Conservation (phyloP, 306 rosid species). For the Glycine latifolia region DNA sequence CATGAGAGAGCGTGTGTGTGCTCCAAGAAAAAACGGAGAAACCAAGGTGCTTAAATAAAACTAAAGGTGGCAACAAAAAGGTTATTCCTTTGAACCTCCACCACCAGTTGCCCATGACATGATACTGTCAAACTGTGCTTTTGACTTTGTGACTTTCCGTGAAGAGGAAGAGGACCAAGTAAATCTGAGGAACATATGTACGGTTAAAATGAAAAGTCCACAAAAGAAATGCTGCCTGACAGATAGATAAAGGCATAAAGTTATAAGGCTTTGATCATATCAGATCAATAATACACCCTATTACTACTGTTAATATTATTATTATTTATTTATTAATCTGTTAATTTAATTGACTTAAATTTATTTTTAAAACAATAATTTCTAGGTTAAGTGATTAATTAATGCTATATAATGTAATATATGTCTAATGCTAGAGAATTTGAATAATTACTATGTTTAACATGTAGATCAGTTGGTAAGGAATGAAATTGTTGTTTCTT, state of each 20-base stretch:
- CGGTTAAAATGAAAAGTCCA: not conserved
- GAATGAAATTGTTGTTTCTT: too few relatives aligned
- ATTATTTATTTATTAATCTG: too few relatives aligned
- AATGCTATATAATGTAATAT: too few relatives aligned
- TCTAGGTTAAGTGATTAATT: too few relatives aligned
- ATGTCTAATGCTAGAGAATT: too few relatives aligned
- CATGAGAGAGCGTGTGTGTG: constrained; percentile 34
- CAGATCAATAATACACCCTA: not conserved
- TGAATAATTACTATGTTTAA: too few relatives aligned
- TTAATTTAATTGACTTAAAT: too few relatives aligned
- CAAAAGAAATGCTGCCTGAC: too few relatives aligned
- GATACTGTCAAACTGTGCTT: not conserved
- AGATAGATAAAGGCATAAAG: not conserved
- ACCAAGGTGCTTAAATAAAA: constrained; percentile 54
- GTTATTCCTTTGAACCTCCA: constrained; percentile 12
- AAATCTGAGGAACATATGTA: not conserved
- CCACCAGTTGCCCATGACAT: constrained; percentile 35
- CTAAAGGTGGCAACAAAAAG: not conserved
- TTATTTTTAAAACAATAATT: too few relatives aligned
- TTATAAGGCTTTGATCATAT: not conserved
- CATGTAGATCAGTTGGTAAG: too few relatives aligned
- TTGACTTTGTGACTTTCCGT: not conserved
- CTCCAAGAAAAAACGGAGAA: constrained; percentile 99
- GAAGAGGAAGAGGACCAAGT: not conserved
- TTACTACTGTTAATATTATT: not conserved